These are phyloP conservation scores for Diaporthe aspalathi DNA, from an alignment of 2,329 filamentous ascomycete genomes.

Conservation along the genomic window DNA sequence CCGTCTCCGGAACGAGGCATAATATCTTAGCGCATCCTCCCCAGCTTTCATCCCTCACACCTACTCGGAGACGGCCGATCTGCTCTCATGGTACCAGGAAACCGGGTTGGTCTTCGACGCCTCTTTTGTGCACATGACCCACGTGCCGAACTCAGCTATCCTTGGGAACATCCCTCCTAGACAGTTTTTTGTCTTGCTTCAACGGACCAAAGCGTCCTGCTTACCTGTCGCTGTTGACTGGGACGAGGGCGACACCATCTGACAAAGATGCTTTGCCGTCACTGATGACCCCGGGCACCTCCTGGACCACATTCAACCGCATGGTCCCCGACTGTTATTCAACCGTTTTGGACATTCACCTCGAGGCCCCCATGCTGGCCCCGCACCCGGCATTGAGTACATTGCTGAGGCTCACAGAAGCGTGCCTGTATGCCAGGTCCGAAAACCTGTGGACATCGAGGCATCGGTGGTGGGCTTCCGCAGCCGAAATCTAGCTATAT, in stretches of 20 bases:
- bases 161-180: background rate
- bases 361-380: background rate
- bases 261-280: constrained; percentile 2
- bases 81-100: background rate
- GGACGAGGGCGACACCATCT: constrained; percentile 8
- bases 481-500: background rate
- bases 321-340: background rate
- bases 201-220: background rate
- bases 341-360: no score
- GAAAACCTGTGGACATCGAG: background rate
- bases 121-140: constrained; percentile 13
- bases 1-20: constrained; percentile 16
- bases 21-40: constrained; percentile 24
- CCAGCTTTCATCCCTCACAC: constrained; percentile 10
- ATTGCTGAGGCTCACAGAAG: background rate
- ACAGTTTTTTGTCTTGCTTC: constrained; percentile 6
- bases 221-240: background rate
- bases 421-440: background rate
- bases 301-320: background rate
- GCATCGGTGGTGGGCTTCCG: background rate
- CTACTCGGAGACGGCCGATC: constrained; percentile 17
- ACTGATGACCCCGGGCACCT: constrained; percentile 9
- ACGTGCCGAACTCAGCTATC: background rate
- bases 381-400: background rate
- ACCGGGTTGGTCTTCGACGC: constrained; percentile 2